These are phyloP conservation scores for Talaromyces albobiverticillius DNA, from an alignment of 2,329 filamentous ascomycete genomes.

Conservation along the genomic window DNA sequence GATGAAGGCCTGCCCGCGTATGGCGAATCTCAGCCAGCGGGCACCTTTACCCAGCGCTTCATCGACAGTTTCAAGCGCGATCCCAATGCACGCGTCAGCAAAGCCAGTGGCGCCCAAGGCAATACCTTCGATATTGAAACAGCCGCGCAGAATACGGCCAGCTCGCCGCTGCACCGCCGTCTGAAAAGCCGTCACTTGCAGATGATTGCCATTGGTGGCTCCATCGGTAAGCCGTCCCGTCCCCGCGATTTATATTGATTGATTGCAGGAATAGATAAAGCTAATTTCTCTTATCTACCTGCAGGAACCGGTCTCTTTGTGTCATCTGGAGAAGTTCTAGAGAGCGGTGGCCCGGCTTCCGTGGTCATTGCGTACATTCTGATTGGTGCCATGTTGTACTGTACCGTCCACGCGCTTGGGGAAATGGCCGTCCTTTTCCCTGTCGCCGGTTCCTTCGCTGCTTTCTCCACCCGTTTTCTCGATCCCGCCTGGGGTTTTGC, in stretches of 20 bases:
- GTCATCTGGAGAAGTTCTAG: conserved; percentile 70
- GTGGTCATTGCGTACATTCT: conserved; percentile 74
- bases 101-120: conserved; percentile 48
- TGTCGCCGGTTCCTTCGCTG: conserved; percentile 85
- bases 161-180: conserved; percentile 70
- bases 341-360: conserved; percentile 72
- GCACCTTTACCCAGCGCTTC: conserved; percentile 28
- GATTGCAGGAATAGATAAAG: not conserved
- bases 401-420: conserved; percentile 85
- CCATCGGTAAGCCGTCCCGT: conserved; percentile 63
- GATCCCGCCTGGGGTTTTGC: conserved; percentile 94
- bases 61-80: conserved; percentile 45
- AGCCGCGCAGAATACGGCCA: conserved; percentile 62
- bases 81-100: conserved; percentile 38
- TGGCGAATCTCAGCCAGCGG: conserved; percentile 27
- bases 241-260: not conserved
- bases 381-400: conserved; percentile 84
- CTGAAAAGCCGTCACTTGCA: conserved; percentile 84
- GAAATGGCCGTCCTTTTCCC: conserved; percentile 90
- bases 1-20: conserved; percentile 28
- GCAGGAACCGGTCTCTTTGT: conserved; percentile 81
- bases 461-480: conserved; percentile 87
- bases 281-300: conserved; percentile 11
- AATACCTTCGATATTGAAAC: conserved; percentile 62
- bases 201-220: conserved; percentile 96